These are phyloP conservation scores for Penicillium digitatum DNA, from an alignment of 2,329 filamentous ascomycete species.

Conservation along the genomic window DNA sequence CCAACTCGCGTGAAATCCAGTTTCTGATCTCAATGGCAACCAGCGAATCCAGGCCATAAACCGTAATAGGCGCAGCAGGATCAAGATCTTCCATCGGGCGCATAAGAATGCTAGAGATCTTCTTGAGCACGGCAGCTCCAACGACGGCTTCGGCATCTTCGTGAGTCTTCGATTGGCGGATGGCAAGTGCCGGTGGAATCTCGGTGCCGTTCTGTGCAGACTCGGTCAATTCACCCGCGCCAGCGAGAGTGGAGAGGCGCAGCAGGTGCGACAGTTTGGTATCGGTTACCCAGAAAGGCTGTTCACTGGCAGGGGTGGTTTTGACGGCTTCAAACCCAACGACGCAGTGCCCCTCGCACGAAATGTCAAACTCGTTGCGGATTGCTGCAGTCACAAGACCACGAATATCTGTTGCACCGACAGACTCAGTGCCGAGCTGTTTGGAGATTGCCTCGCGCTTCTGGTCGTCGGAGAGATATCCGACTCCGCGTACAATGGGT, in stretches of 20 bases:
- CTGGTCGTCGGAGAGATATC: conserved; percentile 21
- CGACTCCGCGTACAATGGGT: conserved; percentile 20
- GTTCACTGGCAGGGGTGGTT: conserved; percentile 12
- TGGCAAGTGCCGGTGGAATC: conserved; percentile 15
- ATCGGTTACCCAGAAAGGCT: conserved; percentile 23
- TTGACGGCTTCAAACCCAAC: conserved; percentile 22
- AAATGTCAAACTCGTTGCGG: conserved; percentile 18
- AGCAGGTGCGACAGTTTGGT: conserved; percentile 19
- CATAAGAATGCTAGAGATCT: conserved; percentile 23
- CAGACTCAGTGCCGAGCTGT: conserved; percentile 19
- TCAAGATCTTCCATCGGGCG: conserved; percentile 22
- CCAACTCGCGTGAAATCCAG: conserved; percentile 26
- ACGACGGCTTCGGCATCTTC: conserved; percentile 9
- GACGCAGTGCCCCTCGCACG: conserved; percentile 21
- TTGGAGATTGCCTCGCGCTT: conserved; percentile 20
- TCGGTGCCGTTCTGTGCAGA: conserved; percentile 4
- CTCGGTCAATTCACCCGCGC: conserved; percentile 6
- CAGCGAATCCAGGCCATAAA: conserved; percentile 30
- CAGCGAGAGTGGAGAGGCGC: conserved; percentile 20
- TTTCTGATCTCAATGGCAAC: conserved; percentile 32
- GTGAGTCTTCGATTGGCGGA: conserved; percentile 13
- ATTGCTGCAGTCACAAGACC: conserved; percentile 23
- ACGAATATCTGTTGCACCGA: conserved; percentile 21
- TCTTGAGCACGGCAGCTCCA: conserved; percentile 12
- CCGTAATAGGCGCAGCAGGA: conserved; percentile 13